Percentiles rank a stretch among this genome's conserved stretches.
Evolutionary conservation across 768 basidiomycete species (phyloP).

Genomic region (Suillus plorans): DNA sequence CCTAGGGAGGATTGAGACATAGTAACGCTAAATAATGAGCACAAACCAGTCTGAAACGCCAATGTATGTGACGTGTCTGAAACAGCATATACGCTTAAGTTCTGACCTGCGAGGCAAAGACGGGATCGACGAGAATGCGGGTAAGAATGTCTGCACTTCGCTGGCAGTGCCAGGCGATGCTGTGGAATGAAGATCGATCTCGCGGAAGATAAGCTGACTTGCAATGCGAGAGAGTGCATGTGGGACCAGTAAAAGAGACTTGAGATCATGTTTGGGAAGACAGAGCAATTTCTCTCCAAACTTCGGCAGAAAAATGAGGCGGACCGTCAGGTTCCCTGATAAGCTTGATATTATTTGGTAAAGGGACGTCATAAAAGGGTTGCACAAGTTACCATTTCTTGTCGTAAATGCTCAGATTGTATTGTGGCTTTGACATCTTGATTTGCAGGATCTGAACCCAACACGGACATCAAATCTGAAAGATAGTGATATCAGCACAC

Average conservation of each 20-base stretch:
- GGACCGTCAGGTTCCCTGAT: slow-evolving; percentile 36
- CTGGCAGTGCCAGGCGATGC: slow-evolving; percentile 44
- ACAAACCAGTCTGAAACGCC: slow-evolving; percentile 63
- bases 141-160: slow-evolving; percentile 73
- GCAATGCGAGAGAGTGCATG: slow-evolving; percentile 69
- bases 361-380: slow-evolving; percentile 1
- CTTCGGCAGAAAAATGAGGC: slow-evolving; percentile 58
- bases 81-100: slow-evolving; percentile 57
- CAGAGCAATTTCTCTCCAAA: slow-evolving; percentile 70
- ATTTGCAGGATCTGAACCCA: slow-evolving; percentile 65
- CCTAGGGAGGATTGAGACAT: slow-evolving; percentile 34
- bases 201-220: slow-evolving; percentile 59
- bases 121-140: slow-evolving; percentile 57
- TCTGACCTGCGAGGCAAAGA: slow-evolving; percentile 57
- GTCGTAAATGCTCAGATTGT: slow-evolving; percentile 48
- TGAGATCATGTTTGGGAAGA: slow-evolving; percentile 64
- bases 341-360: slow-evolving; percentile 18
- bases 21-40: background rate
- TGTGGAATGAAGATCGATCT: slow-evolving; percentile 63
- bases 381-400: slow-evolving; percentile 51
- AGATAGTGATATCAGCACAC: background rate
- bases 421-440: slow-evolving; percentile 64
- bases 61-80: slow-evolving; percentile 49
- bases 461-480: slow-evolving; percentile 65
- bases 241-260: slow-evolving; percentile 60